Percentiles rank a stretch among this genome's conserved stretches.
These are phyloP conservation scores for Nicotiana noctiflora DNA, from an alignment of 257 asterid genomes.

Conservation along the genomic window DNA sequence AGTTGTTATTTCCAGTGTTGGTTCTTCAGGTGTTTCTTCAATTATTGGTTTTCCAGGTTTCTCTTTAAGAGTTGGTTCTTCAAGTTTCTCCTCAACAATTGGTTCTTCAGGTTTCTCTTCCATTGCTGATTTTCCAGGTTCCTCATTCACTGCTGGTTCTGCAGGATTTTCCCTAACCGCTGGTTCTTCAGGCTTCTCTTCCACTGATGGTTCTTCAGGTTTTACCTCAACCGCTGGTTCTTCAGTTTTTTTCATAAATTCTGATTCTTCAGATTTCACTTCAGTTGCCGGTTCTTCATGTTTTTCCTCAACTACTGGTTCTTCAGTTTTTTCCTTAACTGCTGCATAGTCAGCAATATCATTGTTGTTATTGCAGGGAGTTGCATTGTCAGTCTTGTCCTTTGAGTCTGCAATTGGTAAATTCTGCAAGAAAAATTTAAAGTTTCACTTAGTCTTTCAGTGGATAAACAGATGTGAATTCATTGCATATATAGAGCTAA, in stretches of 20 bases:
- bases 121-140: no score
- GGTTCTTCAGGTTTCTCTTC: not conserved
- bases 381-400: not conserved
- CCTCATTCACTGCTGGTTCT: not conserved
- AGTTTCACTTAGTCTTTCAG: not conserved
- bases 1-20: not conserved
- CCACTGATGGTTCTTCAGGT: not conserved
- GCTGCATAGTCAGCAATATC: not conserved
- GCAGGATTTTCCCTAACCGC: not conserved
- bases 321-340: not conserved
- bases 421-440: not conserved
- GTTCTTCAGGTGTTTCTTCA: not conserved
- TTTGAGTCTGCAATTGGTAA: not conserved
- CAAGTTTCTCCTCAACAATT: not conserved
- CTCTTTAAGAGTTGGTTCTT: not conserved
- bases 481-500: not conserved
- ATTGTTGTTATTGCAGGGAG: not conserved
- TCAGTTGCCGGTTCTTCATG: not conserved
- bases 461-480: not conserved
- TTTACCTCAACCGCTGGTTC: not conserved
- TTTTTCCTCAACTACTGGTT: not conserved
- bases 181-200: not conserved
- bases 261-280: not conserved
- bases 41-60: not conserved
- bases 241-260: not conserved